Base-by-base conservation (phyloP, 371 early-diverging fungal genomes). In the Actinomortierella wolfii region DNA sequence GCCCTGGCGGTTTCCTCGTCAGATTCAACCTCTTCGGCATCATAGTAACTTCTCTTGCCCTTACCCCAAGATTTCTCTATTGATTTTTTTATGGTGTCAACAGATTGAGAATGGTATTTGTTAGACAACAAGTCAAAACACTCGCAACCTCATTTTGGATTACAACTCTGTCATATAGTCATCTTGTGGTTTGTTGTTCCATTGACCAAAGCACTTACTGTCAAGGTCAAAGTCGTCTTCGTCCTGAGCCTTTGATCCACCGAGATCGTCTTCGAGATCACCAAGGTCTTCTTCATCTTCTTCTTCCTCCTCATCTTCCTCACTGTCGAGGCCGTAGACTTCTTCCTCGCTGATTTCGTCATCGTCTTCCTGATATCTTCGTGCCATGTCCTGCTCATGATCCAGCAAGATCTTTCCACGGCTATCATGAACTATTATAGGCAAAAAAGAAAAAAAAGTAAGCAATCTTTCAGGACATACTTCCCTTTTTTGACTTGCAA, bases 1-100 rank as follows among this genome's bases (percentile, higher is more conserved):
- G 94, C 94, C 40, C 86, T 86, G 65, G 91, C 89, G 53, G 90
- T 91, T n/a, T 87, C 90, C 28, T 88, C 65, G 61, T 91, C 90
- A 3, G 79, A 75, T 20, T 85, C 86, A 26, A 79, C 62, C 50
- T 92, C 90, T 39, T 93, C 94, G 3, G 89, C 90, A 58, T 90
- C 78, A 75, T 93, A 93, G 81, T 91, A 93, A 54, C 79, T 84
- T 53, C 81, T 75, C 60, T 86, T 89, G 40, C 76, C 79, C 47
- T 75, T 79, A 45, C 94, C 94, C 94, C 94, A 93, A 0, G 91
- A 74, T 21, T 57, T 56, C 65, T 48, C 55, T 60, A 62, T 56
- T 48, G 7, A 40, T 23, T 17, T 28, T 14, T 9, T 17, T 40
- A 15, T n/a, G n/a, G n/a, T n/a, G n/a, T n/a, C n/a, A n/a, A n/a